These are phyloP conservation scores for Dimargaris xerosporica DNA, from an alignment of 192 early-diverging fungal species.

Conservation along the genomic window DNA sequence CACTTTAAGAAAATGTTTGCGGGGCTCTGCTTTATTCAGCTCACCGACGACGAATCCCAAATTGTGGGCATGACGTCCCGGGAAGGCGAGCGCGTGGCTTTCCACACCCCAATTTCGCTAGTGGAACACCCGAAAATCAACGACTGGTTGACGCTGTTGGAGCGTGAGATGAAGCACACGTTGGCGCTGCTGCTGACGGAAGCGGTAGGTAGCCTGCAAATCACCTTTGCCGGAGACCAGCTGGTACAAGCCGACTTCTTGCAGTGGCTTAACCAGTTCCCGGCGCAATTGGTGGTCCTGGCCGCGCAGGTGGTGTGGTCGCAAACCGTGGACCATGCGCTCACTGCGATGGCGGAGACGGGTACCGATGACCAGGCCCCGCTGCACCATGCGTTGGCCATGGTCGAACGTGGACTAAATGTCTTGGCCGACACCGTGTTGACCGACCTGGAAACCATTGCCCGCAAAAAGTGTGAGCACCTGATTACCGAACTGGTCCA, in stretches of 20 bases:
- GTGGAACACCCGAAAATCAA: slow-evolving; percentile 83
- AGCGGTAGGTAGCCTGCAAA: slow-evolving; percentile 49
- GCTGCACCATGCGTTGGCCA: slow-evolving; percentile 38
- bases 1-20: slow-evolving; percentile 99
- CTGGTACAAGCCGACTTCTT: slow-evolving; percentile 43
- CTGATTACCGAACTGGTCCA: slow-evolving; percentile 98
- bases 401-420: slow-evolving; percentile 57
- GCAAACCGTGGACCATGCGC: slow-evolving; percentile 60
- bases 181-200: slow-evolving; percentile 62
- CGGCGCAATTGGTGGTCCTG: slow-evolving; percentile 87
- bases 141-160: slow-evolving; percentile 89
- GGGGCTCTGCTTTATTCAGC: slow-evolving; percentile 69
- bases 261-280: slow-evolving; percentile 74
- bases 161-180: slow-evolving; percentile 85
- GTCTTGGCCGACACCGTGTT: slow-evolving; percentile 90
- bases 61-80: slow-evolving; percentile 78
- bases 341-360: slow-evolving; percentile 29
- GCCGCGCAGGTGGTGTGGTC: slow-evolving; percentile 88
- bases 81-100: slow-evolving; percentile 79
- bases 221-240: slow-evolving; percentile 32
- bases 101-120: slow-evolving; percentile 64
- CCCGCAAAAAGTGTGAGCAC: slow-evolving; percentile 92
- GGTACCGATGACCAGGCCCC: slow-evolving; percentile 19
- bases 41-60: slow-evolving; percentile 57
- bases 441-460: slow-evolving; percentile 60